phyloP scores from a whole-genome alignment of 257 asterid genomes.

The Solanum boliviense region DNA sequence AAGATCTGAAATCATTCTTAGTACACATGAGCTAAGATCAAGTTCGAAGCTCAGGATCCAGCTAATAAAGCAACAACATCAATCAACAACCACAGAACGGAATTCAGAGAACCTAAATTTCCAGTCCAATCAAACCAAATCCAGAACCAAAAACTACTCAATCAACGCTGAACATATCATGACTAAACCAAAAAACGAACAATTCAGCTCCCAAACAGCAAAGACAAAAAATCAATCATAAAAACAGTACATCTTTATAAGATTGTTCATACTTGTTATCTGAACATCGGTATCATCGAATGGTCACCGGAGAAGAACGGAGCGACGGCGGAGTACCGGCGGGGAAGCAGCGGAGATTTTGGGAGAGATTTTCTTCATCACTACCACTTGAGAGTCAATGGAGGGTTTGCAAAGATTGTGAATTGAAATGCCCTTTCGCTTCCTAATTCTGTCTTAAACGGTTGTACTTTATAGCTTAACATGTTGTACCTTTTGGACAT shows the following conservation, averaged over 20 bases:
- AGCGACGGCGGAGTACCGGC: neutral
- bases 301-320: neutral
- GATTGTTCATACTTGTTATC: neutral
- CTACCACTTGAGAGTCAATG: neutral
- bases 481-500: neutral
- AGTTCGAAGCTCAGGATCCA: neutral
- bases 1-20: neutral
- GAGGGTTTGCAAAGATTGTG: neutral
- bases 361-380: neutral
- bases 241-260: neutral
- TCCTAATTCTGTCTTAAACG: neutral
- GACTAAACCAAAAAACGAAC: neutral
- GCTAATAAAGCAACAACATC: neutral
- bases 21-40: neutral
- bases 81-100: neutral
- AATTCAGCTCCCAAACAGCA: neutral
- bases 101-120: neutral
- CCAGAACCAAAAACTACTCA: neutral
- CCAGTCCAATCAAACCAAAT: neutral
- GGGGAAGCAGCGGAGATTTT: neutral
- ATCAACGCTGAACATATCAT: neutral
- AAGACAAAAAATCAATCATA: neutral
- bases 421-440: neutral
- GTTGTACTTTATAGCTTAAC: neutral
- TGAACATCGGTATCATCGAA: neutral